Percentiles rank a stretch among this genome's conserved stretches.
phyloP scores from a whole-genome alignment of 106 monocot genomes.

The Chionographis japonica region DNA sequence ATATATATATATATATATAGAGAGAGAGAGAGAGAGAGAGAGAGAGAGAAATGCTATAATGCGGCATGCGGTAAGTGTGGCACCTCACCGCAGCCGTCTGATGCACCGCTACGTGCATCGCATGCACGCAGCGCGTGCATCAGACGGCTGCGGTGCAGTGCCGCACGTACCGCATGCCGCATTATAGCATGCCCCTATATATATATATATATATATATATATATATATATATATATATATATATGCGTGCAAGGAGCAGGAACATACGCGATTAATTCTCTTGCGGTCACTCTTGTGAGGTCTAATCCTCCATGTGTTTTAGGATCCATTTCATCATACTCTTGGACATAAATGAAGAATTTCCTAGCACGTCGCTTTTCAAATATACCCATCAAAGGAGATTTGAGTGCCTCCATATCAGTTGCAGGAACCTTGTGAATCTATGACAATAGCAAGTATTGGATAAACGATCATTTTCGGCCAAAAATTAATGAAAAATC shows the following conservation, averaged over 20 bases:
- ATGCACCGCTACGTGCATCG: too few species aligned
- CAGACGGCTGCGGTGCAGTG: too few species aligned
- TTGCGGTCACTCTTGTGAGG: constrained; percentile 74
- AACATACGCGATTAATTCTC: constrained; percentile 53
- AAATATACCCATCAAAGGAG: constrained; percentile 91
- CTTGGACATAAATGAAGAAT: constrained; percentile 86
- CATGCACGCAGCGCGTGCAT: too few species aligned
- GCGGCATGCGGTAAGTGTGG: too few species aligned
- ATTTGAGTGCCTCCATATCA: constrained; percentile 88
- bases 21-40: too few species aligned
- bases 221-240: too few species aligned
- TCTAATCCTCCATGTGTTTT: constrained; percentile 79
- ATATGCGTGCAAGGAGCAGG: not conserved
- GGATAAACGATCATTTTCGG: not conserved
- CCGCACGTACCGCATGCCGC: too few species aligned
- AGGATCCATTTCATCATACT: constrained; percentile 79
- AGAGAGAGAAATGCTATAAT: too few species aligned
- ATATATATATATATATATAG: too few species aligned
- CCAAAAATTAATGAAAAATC: not conserved
- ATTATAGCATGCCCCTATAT: too few species aligned
- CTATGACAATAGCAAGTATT: constrained; percentile 16
- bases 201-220: too few species aligned
- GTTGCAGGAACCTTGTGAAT: constrained; percentile 91
- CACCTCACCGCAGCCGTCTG: too few species aligned
- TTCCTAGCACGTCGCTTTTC: constrained; percentile 87